Evolutionary conservation across 768 basidiomycete species (phyloP).

Genomic region (Ramaria sp.): DNA sequence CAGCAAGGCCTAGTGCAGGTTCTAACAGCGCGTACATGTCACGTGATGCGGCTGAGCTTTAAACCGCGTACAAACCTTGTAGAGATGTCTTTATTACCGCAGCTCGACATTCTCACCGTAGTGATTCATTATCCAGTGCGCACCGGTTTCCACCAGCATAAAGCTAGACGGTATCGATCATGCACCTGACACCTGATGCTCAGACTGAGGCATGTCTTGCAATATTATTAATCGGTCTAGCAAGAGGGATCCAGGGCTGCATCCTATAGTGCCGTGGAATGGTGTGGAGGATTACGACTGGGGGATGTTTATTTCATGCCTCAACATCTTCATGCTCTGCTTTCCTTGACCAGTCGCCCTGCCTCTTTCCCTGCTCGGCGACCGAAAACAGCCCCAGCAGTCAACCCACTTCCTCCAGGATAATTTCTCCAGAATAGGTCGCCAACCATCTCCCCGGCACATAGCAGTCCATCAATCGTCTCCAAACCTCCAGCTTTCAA

Average conservation of each 20-base stretch:
- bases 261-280: no score
- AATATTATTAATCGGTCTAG: no score
- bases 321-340: not conserved
- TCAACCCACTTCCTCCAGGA: constrained; percentile 59
- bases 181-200: no score
- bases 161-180: no score
- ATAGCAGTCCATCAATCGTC: constrained; percentile 45
- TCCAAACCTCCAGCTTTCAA: constrained; percentile 29
- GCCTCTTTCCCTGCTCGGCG: constrained; percentile 41
- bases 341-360: constrained; percentile 14
- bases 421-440: constrained; percentile 56
- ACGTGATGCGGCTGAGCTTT: not conserved
- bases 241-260: no score
- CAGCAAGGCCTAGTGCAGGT: not conserved
- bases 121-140: no score
- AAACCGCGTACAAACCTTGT: not conserved
- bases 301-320: no score
- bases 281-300: no score
- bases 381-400: constrained; percentile 56
- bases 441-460: constrained; percentile 60
- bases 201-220: no score
- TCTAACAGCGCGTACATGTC: constrained; percentile 7
- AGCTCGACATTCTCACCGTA: no score
- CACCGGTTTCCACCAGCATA: no score
- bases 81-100: no score